Evolutionary conservation across 2,329 filamentous ascomycete species (phyloP).

Genomic region (Arthrobotrys entomopaga): DNA sequence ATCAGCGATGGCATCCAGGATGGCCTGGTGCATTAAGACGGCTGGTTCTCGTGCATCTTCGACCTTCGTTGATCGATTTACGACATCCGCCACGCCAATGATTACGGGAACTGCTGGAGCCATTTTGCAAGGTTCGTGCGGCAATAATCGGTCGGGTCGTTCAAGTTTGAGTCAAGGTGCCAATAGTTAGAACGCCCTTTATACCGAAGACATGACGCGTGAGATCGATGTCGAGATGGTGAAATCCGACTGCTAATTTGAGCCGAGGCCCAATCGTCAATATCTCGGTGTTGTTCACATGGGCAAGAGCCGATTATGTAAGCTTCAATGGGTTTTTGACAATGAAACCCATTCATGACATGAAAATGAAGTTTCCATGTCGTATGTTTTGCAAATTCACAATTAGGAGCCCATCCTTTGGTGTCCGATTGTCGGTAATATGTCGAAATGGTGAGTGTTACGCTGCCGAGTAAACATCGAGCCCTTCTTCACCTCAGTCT

Average conservation of each 20-base stretch:
- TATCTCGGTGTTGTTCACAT: neutral
- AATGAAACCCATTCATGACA: too few species aligned
- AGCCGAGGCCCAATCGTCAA: constrained; percentile 7
- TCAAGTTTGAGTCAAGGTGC: too few species aligned
- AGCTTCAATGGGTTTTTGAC: too few species aligned
- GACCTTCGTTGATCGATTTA: constrained; percentile 67
- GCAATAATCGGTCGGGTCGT: too few species aligned
- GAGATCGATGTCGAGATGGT: neutral
- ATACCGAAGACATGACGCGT: neutral
- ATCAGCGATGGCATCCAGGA: constrained; percentile 67
- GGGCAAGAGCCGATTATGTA: neutral
- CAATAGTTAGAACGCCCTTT: too few species aligned
- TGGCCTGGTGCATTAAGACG: constrained; percentile 69
- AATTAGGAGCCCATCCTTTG: too few species aligned
- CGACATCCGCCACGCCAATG: constrained; percentile 72
- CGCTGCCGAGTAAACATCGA: too few species aligned
- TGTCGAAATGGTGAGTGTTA: too few species aligned
- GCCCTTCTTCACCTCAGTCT: too few species aligned
- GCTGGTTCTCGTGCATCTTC: constrained; percentile 70
- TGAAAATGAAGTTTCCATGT: too few species aligned
- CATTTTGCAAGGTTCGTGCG: constrained; percentile 12
- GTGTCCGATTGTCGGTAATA: too few species aligned
- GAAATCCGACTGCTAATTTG: neutral
- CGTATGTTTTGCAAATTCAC: neutral
- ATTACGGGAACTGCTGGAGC: constrained; percentile 66